Conservation (phyloP, 257 asterid species). For the Nicotiana sylvestris region DNA sequence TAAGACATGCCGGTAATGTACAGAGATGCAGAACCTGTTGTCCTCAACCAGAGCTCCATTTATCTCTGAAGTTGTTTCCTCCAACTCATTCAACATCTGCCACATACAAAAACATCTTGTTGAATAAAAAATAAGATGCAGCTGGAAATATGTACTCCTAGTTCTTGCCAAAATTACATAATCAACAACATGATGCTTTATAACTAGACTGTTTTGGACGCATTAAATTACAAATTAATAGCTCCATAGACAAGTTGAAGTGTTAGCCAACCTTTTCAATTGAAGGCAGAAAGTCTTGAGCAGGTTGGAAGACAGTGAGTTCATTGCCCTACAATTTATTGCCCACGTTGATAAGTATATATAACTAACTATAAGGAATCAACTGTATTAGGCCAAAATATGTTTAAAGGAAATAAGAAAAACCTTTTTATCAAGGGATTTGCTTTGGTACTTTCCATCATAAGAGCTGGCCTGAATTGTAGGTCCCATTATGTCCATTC, state of each 20-base stretch:
- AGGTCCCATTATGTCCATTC: slow-evolving; percentile 92
- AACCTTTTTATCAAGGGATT: slow-evolving; percentile 39
- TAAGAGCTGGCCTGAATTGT: slow-evolving; percentile 32
- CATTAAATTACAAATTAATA: not conserved
- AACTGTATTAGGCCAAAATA: not conserved
- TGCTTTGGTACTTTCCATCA: slow-evolving; percentile 42
- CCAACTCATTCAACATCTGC: slow-evolving; percentile 61
- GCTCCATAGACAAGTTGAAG: not conserved
- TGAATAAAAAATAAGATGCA: not conserved
- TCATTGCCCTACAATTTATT: slow-evolving; percentile 48
- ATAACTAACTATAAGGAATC: not conserved
- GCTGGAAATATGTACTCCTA: not conserved
- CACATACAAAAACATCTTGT: not conserved
- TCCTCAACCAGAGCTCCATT: slow-evolving; percentile 76
- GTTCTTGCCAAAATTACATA: no score
- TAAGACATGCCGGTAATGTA: slow-evolving; percentile 71
- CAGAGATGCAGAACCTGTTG: slow-evolving; percentile 75
- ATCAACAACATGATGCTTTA: no score
- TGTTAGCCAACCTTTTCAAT: slow-evolving; percentile 42
- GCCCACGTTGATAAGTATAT: not conserved
- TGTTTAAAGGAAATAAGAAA: not conserved
- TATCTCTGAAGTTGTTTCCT: slow-evolving; percentile 29
- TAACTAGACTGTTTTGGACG: no score
- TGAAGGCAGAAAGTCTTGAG: slow-evolving; percentile 63
- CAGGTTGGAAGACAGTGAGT: slow-evolving; percentile 73